Conservation (phyloP, 1,284 basidiomycete species). For the Rugosomyces carneus region DNA sequence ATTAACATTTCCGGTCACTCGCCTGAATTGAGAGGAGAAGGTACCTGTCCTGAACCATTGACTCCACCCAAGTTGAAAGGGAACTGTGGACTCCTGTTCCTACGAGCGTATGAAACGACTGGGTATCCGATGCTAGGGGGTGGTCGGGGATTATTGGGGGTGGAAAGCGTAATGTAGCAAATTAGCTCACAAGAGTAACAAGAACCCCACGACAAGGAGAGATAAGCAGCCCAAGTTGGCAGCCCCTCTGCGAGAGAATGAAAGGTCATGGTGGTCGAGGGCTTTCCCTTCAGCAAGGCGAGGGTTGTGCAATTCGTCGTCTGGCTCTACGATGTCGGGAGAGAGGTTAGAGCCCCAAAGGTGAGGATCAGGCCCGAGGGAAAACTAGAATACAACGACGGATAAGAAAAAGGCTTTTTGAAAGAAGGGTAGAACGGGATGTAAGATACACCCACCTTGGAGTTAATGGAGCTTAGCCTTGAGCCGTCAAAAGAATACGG, state of each 20-base stretch:
- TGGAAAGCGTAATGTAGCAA: not conserved
- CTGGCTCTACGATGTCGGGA: constrained; percentile 41
- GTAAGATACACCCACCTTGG: constrained; percentile 28
- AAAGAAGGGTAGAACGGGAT: constrained; percentile 1
- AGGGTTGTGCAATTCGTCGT: constrained; percentile 55
- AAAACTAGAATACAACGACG: constrained; percentile 33
- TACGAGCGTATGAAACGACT: constrained; percentile 43
- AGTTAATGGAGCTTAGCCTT: constrained; percentile 31
- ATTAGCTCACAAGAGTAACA: constrained; percentile 47
- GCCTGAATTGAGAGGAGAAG: constrained; percentile 3
- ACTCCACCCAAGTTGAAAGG: constrained; percentile 69
- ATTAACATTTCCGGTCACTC: not conserved
- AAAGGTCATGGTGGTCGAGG: constrained; percentile 26
- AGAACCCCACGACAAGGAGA: constrained; percentile 39
- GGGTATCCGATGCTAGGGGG: constrained; percentile 45
- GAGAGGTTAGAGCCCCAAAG: constrained; percentile 47
- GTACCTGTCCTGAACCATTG: constrained; percentile 52
- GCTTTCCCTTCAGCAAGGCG: constrained; percentile 23
- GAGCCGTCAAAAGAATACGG: constrained; percentile 35
- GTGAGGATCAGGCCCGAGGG: constrained; percentile 46
- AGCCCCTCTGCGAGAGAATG: constrained; percentile 45
- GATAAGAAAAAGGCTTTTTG: not conserved
- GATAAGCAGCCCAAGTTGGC: constrained; percentile 62
- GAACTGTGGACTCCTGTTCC: constrained; percentile 24
- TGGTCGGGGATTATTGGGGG: not conserved